Evolutionary conservation across 208 protist genomes (phyloP).

Genomic region (Wallacemonas rigidus): DNA sequence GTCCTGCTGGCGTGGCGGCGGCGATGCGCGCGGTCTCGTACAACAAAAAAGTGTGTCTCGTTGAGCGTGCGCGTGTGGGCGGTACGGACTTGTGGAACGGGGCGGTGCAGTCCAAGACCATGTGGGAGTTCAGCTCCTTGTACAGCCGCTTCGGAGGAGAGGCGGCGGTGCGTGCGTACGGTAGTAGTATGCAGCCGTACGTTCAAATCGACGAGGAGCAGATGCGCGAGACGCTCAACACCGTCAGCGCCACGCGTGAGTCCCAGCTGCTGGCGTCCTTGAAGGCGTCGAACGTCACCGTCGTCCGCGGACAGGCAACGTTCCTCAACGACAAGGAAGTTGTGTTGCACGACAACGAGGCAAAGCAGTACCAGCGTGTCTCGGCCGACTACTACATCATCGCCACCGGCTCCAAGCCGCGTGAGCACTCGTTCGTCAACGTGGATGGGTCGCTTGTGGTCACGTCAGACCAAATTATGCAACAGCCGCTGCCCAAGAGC

Average conservation of each 20-base stretch:
- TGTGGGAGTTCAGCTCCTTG: constrained; percentile 79
- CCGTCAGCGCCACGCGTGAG: constrained; percentile 53
- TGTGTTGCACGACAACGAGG: constrained; percentile 47
- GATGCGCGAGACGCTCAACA: constrained; percentile 47
- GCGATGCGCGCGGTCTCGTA: constrained; percentile 70
- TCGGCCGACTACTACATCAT: constrained; percentile 82
- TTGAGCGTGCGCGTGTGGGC: constrained; percentile 65
- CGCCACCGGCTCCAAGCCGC: constrained; percentile 68
- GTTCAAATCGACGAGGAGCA: constrained; percentile 58
- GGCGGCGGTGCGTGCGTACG: constrained; percentile 51
- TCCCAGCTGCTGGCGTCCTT: constrained; percentile 51
- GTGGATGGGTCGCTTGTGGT: constrained; percentile 59
- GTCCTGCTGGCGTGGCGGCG: constrained; percentile 74
- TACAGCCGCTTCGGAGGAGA: constrained; percentile 44
- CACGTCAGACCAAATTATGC: constrained; percentile 79
- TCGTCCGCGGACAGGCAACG: constrained; percentile 60
- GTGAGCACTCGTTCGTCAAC: constrained; percentile 55
- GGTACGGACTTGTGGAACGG: constrained; percentile 82
- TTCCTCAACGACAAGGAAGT: constrained; percentile 59
- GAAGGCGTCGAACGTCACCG: constrained; percentile 40
- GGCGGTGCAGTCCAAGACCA: constrained; percentile 75
- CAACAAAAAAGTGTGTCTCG: constrained; percentile 75
- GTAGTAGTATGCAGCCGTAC: constrained; percentile 35
- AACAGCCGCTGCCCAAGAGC: constrained; percentile 56
- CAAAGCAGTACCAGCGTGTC: constrained; percentile 53